Conservation (phyloP, 2,329 filamentous ascomycete genomes). For the Colletotrichum theobromicola region DNA sequence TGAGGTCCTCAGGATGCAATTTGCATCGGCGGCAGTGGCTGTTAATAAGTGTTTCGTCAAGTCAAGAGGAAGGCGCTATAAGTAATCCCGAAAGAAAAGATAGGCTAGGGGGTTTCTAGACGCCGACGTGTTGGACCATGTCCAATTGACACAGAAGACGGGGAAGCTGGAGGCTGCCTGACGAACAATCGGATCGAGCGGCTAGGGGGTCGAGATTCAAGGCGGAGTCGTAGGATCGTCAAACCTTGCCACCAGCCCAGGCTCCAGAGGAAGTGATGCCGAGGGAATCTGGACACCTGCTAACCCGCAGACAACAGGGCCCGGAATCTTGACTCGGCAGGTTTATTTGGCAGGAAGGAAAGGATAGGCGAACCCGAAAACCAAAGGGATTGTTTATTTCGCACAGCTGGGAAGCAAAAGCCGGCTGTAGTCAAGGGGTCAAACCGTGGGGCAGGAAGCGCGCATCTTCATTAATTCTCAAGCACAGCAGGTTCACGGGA, state of each 20-base stretch:
- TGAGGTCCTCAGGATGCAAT: background rate
- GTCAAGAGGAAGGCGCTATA: background rate
- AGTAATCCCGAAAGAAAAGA: background rate
- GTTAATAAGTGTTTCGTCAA: background rate
- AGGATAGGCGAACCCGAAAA: background rate
- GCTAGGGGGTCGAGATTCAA: background rate
- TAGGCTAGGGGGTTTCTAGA: background rate
- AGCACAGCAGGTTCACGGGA: background rate
- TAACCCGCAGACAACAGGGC: no score
- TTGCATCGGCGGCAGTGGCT: background rate
- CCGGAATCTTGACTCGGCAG: background rate
- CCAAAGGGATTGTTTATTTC: background rate
- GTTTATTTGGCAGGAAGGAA: background rate
- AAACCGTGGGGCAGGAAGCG: background rate
- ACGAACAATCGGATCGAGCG: background rate
- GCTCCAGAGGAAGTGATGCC: background rate
- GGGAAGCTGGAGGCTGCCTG: background rate
- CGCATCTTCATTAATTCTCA: background rate
- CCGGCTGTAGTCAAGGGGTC: background rate
- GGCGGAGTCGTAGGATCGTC: background rate
- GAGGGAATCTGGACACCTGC: background rate
- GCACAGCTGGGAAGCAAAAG: background rate
- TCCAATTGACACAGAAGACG: background rate
- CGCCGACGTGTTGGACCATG: constrained; percentile 10
- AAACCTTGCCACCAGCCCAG: background rate